Percentiles rank a stretch among this genome's conserved stretches.
Evolutionary conservation across 1,139 yeast genomes (phyloP).

Genomic region (Geotrichum siamense): DNA sequence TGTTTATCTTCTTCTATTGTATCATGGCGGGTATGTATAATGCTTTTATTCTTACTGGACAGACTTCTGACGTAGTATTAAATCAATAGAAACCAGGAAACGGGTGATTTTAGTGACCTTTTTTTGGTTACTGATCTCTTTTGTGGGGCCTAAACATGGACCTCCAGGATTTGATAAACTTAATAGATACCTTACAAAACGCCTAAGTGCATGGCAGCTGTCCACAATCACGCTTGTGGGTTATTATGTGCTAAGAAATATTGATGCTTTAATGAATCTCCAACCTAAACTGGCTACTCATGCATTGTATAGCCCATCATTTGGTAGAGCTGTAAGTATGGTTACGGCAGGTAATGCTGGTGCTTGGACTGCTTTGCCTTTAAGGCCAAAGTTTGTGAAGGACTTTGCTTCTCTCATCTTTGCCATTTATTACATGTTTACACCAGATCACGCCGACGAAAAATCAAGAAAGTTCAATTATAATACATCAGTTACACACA

Average conservation of each 20-base stretch:
- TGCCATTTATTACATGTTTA: constrained; percentile 18
- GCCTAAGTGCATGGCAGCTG: constrained; percentile 22
- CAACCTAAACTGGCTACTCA: constrained; percentile 20
- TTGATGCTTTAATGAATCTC: constrained; percentile 20
- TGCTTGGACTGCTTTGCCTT: constrained; percentile 22
- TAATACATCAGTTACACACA: constrained; percentile 17
- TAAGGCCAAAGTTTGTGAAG: constrained; percentile 17
- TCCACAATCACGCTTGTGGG: constrained; percentile 20
- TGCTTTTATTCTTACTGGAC: background rate
- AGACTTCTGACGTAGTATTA: background rate
- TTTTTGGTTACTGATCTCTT: constrained; percentile 19
- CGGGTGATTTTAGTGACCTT: constrained; percentile 18
- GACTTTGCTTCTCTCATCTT: constrained; percentile 19
- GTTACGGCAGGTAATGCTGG: constrained; percentile 22
- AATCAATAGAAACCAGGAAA: constrained; percentile 16
- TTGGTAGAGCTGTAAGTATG: constrained; percentile 19
- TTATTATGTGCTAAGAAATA: constrained; percentile 20
- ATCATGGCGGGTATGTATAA: background rate
- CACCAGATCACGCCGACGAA: constrained; percentile 22
- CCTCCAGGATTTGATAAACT: constrained; percentile 19
- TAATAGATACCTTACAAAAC: constrained; percentile 16
- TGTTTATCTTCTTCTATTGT: background rate
- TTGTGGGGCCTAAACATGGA: constrained; percentile 21
- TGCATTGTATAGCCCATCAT: constrained; percentile 18
- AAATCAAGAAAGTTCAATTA: constrained; percentile 21